These are phyloP conservation scores for Nevesoporus exiguus DNA, from an alignment of 768 basidiomycete genomes.

Conservation along the genomic window DNA sequence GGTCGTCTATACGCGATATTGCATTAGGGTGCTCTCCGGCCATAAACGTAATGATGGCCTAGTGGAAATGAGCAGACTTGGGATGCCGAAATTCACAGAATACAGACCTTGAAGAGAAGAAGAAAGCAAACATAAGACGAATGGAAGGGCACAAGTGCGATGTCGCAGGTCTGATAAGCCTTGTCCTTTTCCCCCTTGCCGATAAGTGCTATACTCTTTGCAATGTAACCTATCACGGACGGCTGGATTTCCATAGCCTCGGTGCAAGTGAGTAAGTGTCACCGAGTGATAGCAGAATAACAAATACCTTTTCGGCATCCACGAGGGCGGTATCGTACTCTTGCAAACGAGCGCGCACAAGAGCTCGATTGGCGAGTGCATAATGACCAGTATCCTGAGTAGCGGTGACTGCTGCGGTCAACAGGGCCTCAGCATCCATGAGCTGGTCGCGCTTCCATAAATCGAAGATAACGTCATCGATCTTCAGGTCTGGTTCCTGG, in stretches of 20 bases:
- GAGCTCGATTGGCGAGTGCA: not conserved
- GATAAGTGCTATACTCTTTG: too few relatives aligned
- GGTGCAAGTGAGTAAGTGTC: not conserved
- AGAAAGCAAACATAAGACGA: too few relatives aligned
- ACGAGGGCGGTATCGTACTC: not conserved
- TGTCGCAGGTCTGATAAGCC: not conserved
- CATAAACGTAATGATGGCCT: too few relatives aligned
- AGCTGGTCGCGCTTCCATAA: not conserved
- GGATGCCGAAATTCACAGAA: too few relatives aligned
- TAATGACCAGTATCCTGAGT: not conserved
- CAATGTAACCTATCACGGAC: too few relatives aligned
- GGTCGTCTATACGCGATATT: too few relatives aligned
- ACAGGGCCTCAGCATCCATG: not conserved
- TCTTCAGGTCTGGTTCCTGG: not conserved
- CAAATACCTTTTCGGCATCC: not conserved
- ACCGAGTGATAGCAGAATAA: not conserved
- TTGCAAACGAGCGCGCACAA: not conserved
- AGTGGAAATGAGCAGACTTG: too few relatives aligned
- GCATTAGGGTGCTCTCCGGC: too few relatives aligned
- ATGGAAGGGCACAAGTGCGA: not conserved
- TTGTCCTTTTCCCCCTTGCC: not conserved
- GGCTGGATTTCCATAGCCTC: too few relatives aligned
- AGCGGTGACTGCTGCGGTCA: not conserved
- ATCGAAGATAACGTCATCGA: not conserved
- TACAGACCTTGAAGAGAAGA: too few relatives aligned